phyloP scores from a whole-genome alignment of 148 eudicot species.

The Rhododendron molle region DNA sequence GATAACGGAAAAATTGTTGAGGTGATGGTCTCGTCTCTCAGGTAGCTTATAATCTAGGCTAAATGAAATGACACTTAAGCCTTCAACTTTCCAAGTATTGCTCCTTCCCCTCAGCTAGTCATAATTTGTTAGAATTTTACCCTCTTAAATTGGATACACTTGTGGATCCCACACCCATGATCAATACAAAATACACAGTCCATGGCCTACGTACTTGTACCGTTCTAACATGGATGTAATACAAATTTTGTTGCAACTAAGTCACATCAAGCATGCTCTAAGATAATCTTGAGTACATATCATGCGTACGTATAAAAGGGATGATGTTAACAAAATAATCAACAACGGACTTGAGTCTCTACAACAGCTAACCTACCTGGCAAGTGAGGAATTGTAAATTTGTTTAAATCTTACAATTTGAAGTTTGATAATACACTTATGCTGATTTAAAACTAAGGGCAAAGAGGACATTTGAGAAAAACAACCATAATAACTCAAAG shows the following conservation, averaged over 20 bases:
- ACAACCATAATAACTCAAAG: constrained; percentile 2
- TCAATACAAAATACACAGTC: background rate
- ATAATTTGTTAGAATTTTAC: background rate
- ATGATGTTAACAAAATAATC: background rate
- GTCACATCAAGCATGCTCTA: background rate
- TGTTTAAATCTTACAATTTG: background rate
- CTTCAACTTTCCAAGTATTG: background rate
- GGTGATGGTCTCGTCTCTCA: background rate
- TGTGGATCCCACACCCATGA: background rate
- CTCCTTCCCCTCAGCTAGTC: background rate
- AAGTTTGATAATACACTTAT: background rate
- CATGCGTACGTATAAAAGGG: background rate
- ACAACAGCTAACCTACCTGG: background rate
- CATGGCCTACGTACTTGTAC: background rate
- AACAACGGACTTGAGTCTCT: background rate
- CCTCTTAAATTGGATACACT: background rate
- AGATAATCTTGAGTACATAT: background rate
- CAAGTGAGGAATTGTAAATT: background rate
- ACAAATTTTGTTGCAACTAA: background rate
- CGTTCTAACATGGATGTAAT: background rate
- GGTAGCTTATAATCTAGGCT: background rate
- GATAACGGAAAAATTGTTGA: background rate
- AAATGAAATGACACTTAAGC: background rate
- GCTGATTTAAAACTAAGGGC: background rate
- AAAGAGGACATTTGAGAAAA: background rate